A percentile compares a stretch with the other conserved stretches of the same genome.
Evolutionary conservation across 805 yeast species (phyloP).

Genomic region (Hanseniaspora meyeri): DNA sequence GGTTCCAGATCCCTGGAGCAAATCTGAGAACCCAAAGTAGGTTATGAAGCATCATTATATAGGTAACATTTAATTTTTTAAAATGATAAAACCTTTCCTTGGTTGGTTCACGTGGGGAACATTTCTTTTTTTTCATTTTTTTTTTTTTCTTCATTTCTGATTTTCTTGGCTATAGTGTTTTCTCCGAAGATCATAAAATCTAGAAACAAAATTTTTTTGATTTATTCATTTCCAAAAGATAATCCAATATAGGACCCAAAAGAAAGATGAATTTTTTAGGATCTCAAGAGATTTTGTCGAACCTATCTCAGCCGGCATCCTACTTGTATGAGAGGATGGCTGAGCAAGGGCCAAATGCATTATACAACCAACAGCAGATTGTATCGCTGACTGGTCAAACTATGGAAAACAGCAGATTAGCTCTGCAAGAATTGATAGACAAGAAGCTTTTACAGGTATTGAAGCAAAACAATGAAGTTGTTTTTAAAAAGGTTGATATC

Average conservation of each 20-base stretch:
- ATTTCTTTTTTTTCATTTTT: constrained; percentile 5
- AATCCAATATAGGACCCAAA: background rate
- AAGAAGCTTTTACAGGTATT: constrained; percentile 56
- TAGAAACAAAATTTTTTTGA: background rate
- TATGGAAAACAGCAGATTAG: constrained; percentile 34
- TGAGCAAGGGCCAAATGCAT: constrained; percentile 34
- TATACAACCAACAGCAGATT: constrained; percentile 61
- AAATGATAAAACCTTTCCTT: background rate
- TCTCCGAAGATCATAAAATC: background rate
- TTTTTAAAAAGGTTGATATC: constrained; percentile 61
- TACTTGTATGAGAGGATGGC: constrained; percentile 56
- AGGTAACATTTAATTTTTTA: background rate
- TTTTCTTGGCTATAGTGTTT: background rate
- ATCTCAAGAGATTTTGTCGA: constrained; percentile 7
- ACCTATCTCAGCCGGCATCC: constrained; percentile 36
- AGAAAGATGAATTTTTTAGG: constrained; percentile 5
- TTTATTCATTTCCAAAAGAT: background rate
- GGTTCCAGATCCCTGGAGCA: constrained; percentile 67
- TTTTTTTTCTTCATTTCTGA: background rate
- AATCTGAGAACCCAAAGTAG: constrained; percentile 19
- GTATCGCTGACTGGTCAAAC: constrained; percentile 35
- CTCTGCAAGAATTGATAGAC: constrained; percentile 42
- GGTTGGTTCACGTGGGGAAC: background rate
- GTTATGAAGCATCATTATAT: background rate
- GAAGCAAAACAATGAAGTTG: constrained; percentile 51